Percentiles rank a stretch among this genome's conserved stretches.
Evolutionary conservation across 129 eudicot species (phyloP).

Genomic region (Glebionis coronaria): DNA sequence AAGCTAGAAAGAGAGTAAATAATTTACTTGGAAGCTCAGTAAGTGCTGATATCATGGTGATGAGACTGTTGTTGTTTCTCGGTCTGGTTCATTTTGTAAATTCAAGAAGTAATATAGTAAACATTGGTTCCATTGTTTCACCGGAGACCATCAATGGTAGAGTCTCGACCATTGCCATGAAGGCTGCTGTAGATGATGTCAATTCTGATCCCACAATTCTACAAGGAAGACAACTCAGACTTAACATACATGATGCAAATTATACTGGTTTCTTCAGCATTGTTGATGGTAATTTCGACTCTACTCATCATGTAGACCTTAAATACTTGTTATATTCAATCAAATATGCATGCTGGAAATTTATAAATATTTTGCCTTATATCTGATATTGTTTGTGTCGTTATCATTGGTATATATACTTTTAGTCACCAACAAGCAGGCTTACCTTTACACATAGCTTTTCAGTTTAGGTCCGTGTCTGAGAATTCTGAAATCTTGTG

Average conservation of each 20-base stretch:
- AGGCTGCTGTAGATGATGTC: constrained; percentile 1
- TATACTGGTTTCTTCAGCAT: not conserved
- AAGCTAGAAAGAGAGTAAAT: no score
- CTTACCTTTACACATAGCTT: no score
- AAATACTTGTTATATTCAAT: not conserved
- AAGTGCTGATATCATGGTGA: not conserved
- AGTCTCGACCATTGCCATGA: not conserved
- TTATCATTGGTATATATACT: no score
- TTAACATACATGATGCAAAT: not conserved
- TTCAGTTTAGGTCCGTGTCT: no score
- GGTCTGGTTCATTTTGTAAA: not conserved
- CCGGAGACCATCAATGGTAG: not conserved
- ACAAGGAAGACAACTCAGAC: not conserved
- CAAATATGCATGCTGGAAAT: not conserved
- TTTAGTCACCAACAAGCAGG: no score
- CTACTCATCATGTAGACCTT: no score
- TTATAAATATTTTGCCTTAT: no score
- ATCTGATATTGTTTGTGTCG: no score
- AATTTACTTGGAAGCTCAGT: no score
- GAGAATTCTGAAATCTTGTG: no score
- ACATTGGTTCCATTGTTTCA: not conserved
- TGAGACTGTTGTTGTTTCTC: not conserved
- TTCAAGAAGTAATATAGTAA: not conserved
- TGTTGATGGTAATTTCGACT: no score
- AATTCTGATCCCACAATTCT: no score